Conservation (phyloP, 441 rosid species). For the Croton setiger region DNA sequence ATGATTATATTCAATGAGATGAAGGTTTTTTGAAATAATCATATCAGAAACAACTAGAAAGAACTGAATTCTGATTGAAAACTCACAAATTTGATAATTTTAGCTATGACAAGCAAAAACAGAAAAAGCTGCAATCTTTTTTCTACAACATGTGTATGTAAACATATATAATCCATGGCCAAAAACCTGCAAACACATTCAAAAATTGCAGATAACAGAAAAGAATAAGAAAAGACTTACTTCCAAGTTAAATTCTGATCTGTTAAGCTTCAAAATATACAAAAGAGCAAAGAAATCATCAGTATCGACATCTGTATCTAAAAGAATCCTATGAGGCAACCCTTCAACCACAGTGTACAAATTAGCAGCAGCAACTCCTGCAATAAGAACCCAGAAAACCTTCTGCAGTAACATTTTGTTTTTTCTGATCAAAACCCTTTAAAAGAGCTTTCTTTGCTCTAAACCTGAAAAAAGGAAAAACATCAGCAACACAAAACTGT, state of each 20-base stretch:
- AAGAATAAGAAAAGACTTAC: conserved; percentile 31
- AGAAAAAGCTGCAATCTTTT: not conserved
- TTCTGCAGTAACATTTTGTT: conserved; percentile 29
- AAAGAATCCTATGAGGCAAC: conserved; percentile 51
- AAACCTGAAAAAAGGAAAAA: conserved; percentile 10
- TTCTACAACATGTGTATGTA: not conserved
- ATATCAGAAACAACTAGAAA: not conserved
- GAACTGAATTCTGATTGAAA: not conserved
- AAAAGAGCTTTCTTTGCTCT: conserved; percentile 1
- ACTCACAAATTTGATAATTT: not conserved
- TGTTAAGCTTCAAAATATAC: conserved; percentile 77
- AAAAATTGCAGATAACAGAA: not conserved
- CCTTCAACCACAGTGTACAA: conserved; percentile 36
- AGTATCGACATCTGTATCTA: conserved; percentile 86
- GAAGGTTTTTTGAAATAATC: not conserved
- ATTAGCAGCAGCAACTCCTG: conserved; percentile 30
- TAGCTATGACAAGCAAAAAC: not conserved
- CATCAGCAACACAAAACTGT: conserved; percentile 9
- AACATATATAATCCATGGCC: not conserved
- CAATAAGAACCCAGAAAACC: conserved; percentile 18
- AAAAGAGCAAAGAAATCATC: conserved; percentile 88
- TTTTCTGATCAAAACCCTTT: conserved; percentile 21
- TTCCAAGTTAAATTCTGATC: conserved; percentile 73
- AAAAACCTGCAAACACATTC: not conserved
- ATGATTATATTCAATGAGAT: too few relatives aligned